Evolutionary conservation across 495 filamentous ascomycete species (phyloP), one percentile per base, ranked within the genome.

Genomic region (Penicillium turbatum): DNA sequence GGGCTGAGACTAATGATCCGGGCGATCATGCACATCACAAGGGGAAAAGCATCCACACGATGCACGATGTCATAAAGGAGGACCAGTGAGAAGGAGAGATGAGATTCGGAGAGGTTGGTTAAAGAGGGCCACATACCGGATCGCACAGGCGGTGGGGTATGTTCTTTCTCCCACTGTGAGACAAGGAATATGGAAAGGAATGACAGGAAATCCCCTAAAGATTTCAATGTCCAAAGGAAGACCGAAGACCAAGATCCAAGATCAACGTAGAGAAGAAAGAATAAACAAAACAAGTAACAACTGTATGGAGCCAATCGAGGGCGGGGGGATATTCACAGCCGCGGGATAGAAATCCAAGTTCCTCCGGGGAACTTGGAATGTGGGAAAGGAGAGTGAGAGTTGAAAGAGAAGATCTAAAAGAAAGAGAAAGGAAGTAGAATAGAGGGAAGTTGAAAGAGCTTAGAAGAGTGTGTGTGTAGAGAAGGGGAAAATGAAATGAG

Each of bases 291-390:
- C 11, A 37, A 47, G 39, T 11, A n/a, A 24, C 21, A 24, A 24
- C 2, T 24, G 15, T 42, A 57, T 37, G 2, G n/a, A 37, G 1
- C 12, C 32, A 27, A 41, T 29, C 13, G 15, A 37, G 38, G 30
- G 19, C n/a, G 35, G 35, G 35, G 35, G 35, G 11, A 13, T 13
- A 1, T 37, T 36, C 3, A 36, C 35, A 35, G 32, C 32, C 32
- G 48, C 11, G 43, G n/a, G n/a, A 31, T 54, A 48, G 44, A 51
- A 24, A 57, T 53, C 37, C n/a, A 44, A 69, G 67, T 71, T 72
- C 67, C 72, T 63, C 72, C 72, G 62, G 68, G 70, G 71, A 72
- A 70, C 67, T 64, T 62, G 51, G 62, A 63, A 60, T 50, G 58
- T 45, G 32, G n/a, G 35, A 37, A 57, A 56, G 55, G 59, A 55